phyloP scores from a whole-genome alignment of 495 filamentous ascomycete species.

The Talaromyces proteolyticus region DNA sequence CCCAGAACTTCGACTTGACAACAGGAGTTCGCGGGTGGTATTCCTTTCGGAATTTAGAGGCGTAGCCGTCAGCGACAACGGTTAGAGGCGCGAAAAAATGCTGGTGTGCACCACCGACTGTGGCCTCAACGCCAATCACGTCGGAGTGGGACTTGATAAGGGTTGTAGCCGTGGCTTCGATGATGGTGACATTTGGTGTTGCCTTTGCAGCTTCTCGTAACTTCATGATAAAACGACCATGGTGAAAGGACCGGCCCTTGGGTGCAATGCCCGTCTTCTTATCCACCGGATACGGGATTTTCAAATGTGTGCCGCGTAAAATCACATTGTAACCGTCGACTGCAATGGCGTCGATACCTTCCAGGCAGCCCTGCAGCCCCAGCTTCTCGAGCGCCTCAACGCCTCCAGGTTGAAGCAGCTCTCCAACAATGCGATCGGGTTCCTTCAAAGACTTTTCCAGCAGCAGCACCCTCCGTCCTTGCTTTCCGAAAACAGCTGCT shows the following conservation, averaged over 20 bases:
- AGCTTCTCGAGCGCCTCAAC: constrained; percentile 74
- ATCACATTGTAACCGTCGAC: constrained; percentile 83
- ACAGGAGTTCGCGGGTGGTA: constrained; percentile 63
- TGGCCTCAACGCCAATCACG: constrained; percentile 70
- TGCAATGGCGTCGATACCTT: constrained; percentile 79
- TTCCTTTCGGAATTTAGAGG: constrained; percentile 84
- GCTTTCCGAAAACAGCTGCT: constrained; percentile 78
- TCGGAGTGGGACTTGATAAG: constrained; percentile 54
- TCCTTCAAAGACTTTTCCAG: constrained; percentile 86
- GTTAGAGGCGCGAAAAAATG: constrained; percentile 85
- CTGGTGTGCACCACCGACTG: constrained; percentile 56
- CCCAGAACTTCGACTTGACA: constrained; percentile 80
- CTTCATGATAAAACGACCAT: constrained; percentile 76
- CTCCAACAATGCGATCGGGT: constrained; percentile 94
- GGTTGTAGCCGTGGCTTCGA: constrained; percentile 64
- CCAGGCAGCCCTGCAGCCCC: constrained; percentile 75
- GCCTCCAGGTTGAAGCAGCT: constrained; percentile 90
- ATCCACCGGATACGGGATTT: constrained; percentile 61
- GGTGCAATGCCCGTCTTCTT: constrained; percentile 34
- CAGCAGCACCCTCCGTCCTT: constrained; percentile 87
- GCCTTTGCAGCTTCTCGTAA: constrained; percentile 59
- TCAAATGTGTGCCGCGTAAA: constrained; percentile 73
- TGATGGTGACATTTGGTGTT: constrained; percentile 65
- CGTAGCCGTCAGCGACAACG: constrained; percentile 88
- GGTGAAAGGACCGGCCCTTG: constrained; percentile 71